Evolutionary conservation across 805 yeast species (phyloP), one percentile per base, ranked within the genome.

Genomic region (Candida jianshihensis): DNA sequence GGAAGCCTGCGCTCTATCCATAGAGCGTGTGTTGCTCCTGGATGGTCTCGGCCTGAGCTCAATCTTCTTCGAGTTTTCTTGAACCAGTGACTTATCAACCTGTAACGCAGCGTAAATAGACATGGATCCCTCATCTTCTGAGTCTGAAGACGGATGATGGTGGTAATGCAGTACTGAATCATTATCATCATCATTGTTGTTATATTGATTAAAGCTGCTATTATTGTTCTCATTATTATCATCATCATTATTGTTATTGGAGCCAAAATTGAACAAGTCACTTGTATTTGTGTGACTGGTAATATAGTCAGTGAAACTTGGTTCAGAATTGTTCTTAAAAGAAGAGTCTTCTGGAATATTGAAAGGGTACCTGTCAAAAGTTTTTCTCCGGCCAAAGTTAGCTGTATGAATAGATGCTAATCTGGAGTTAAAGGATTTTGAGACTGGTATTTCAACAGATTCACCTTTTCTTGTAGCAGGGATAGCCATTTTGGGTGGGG

Each of bases 381-480:
- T 41, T 34, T 41, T 51, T 34, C 51, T 43, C 43, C 49, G 47
- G 28, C 50, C 48, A 36, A 48, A 50, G 14, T 44, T 46, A 4
- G 52, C 31, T 2, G 54, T 49, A 22, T 53, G 56, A n/a, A 53
- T 36, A 5, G 54, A 41, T 1, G 47, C 41, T 8, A 43, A 17
- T 28, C 49, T 49, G 4, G 56, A 51, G 27, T 49, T 52, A 29
- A 47, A 46, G 1, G 57, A 50, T 31, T 46, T 44, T 12, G 58
- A 39, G 0, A 47, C 61, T 3, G 81, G 81, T 19, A 85, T 83
- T 50, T 84, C 92, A 2, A 83, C 73, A 0, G 90, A 73, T 47
- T 79, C 92, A 6, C 94, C 94, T 26, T 75, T 73, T 45, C 88
- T 60, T 0, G 90, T 81, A 0, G 92, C 83, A 1, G 94, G 89